A percentile compares a stretch with the other conserved stretches of the same genome.
These are phyloP conservation scores for Torulaspora globosa DNA, from an alignment of 1,139 yeast genomes.

Conservation along the genomic window DNA sequence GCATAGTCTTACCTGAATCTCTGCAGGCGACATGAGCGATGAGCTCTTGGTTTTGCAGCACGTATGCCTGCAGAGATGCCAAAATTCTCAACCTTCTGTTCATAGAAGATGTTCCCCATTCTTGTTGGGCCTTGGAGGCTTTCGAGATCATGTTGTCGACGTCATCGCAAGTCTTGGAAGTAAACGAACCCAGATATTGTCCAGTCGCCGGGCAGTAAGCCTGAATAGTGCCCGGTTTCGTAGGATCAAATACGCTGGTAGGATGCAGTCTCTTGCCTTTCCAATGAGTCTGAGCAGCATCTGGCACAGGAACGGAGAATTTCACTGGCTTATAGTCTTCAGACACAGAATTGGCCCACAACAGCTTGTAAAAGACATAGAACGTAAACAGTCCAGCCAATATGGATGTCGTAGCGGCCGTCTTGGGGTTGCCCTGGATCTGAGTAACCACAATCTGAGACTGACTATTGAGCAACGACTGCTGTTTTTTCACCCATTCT, in stretches of 20 bases:
- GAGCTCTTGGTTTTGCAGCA: slow-evolving; percentile 76
- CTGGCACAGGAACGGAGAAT: slow-evolving; percentile 62
- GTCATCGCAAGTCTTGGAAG: slow-evolving; percentile 58
- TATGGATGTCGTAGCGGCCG: slow-evolving; percentile 21
- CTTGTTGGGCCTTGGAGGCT: slow-evolving; percentile 53
- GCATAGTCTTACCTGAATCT: slow-evolving; percentile 92
- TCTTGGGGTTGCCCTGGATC: slow-evolving; percentile 15
- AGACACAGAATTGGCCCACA: slow-evolving; percentile 14
- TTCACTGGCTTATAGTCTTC: slow-evolving; percentile 42
- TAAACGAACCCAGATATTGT: slow-evolving; percentile 70
- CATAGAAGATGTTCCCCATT: slow-evolving; percentile 59
- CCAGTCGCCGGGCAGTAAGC: slow-evolving; percentile 96
- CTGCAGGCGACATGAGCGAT: slow-evolving; percentile 91
- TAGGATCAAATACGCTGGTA: slow-evolving; percentile 40
- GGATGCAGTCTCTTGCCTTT: slow-evolving; percentile 77
- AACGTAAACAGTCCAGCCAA: slow-evolving; percentile 22
- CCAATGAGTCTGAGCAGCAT: slow-evolving; percentile 88
- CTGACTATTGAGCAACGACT: slow-evolving; percentile 17
- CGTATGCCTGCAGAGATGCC: slow-evolving; percentile 64
- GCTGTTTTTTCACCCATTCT: slow-evolving; percentile 23
- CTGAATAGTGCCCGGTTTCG: slow-evolving; percentile 66
- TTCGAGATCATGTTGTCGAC: slow-evolving; percentile 59
- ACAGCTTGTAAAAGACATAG: slow-evolving; percentile 23
- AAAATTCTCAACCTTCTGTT: slow-evolving; percentile 65
- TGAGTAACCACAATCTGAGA: slow-evolving; percentile 19